Evolutionary conservation across 2,329 filamentous ascomycete species (phyloP), one percentile per base, ranked within the genome.

Genomic region (Sporothrix pallida): DNA sequence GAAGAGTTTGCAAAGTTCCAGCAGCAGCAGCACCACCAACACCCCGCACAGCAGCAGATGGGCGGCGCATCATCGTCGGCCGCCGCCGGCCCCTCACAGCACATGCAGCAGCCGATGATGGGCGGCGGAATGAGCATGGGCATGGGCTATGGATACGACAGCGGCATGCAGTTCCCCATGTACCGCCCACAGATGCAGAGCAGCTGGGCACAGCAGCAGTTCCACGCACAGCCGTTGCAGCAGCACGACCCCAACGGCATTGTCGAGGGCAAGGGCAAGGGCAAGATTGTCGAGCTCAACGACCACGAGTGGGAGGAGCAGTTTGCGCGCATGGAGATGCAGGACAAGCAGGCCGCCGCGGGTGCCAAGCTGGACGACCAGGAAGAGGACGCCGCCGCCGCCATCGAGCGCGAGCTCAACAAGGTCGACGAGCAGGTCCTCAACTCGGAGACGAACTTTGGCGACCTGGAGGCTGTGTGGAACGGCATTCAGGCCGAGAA

Each of bases 301-400:
- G 95, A 99, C 78, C 86, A 92, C 79, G 92, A 97, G 80, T 98
- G 96, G 96, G 95, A 98, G 83, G 93, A 94, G 78, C 94, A 98
- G 82, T 99, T 99, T 82, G 93, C 94, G 73, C 90, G 96, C 82
- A 91, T 98, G 80, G 93, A 95, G 81, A 84, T 91, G 76, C 86
- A 90, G 75, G 88, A 91, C 79, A 83, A 87, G 78, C 82, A 86
- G 75, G 62, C 23, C 1, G 68, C 26, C 5, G 71, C 97, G 80
- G 95, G 98, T 78, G 86, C 91, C 79, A 92, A 97, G 80, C 98
- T 95, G 95, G 95, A 98, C 82, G 93, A 94, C 78, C 94, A 98
- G 81, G 86, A 90, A 74, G 87, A 91, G 78, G 83, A 87, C 71
- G 85, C 86, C 78, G 85, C 84, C 72, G 81, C 82, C 56, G 92